A percentile compares a stretch with the other conserved stretches of the same genome.
These are phyloP conservation scores for Geotrichum aggregatum DNA, from an alignment of 1,139 yeast genomes.

Conservation along the genomic window DNA sequence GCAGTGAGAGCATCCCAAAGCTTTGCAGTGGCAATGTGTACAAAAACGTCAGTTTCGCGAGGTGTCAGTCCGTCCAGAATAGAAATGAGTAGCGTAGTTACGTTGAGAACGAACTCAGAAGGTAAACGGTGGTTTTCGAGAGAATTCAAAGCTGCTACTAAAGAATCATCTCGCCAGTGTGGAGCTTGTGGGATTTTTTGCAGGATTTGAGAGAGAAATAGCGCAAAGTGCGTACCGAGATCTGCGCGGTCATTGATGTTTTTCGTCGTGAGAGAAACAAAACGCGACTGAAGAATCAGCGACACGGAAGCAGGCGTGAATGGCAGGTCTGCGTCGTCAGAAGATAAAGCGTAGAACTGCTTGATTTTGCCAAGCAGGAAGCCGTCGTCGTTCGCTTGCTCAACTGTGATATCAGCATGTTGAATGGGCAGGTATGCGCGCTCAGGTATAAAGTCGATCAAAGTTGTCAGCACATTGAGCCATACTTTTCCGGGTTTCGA, in stretches of 20 bases:
- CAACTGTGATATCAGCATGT: slow-evolving; percentile 36
- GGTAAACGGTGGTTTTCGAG: slow-evolving; percentile 21
- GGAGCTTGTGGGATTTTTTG: slow-evolving; percentile 46
- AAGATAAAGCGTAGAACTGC: slow-evolving; percentile 35
- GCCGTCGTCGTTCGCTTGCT: slow-evolving; percentile 23
- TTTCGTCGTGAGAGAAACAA: slow-evolving; percentile 40
- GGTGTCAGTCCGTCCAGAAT: slow-evolving; percentile 32
- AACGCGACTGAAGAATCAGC: slow-evolving; percentile 40
- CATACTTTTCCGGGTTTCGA: slow-evolving; percentile 29
- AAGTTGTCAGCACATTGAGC: slow-evolving; percentile 40
- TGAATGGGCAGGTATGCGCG: slow-evolving; percentile 52
- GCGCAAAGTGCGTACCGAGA: slow-evolving; percentile 37
- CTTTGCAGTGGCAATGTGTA: slow-evolving; percentile 20
- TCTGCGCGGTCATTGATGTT: slow-evolving; percentile 28
- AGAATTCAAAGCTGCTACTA: slow-evolving; percentile 37
- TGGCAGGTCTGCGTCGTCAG: slow-evolving; percentile 41
- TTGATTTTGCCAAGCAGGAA: slow-evolving; percentile 35
- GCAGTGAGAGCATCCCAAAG: slow-evolving; percentile 40
- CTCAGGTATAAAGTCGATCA: slow-evolving; percentile 53
- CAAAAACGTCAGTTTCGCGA: slow-evolving; percentile 28
- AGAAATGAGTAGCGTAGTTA: slow-evolving; percentile 45
- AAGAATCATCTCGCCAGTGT: slow-evolving; percentile 35
- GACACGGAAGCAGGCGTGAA: slow-evolving; percentile 47
- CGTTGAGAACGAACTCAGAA: slow-evolving; percentile 43
- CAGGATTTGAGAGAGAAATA: slow-evolving; percentile 44